Evolutionary conservation across 2,329 filamentous ascomycete genomes (phyloP), one percentile per base, ranked within the genome.

Genomic region (Furcasterigmium furcatum): DNA sequence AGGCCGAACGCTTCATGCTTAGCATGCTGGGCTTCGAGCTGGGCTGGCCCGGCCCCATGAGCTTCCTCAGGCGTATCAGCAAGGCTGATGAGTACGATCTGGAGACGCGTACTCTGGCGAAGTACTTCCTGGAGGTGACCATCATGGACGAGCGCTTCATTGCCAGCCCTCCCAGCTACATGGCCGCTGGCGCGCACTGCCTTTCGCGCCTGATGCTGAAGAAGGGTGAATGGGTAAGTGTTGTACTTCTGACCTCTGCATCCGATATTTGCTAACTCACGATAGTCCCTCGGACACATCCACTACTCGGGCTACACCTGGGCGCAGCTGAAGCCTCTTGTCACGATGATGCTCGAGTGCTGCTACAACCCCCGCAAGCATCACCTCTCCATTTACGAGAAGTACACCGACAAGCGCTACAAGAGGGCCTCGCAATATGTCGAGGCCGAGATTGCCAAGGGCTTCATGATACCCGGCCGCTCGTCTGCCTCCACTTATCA

Each of bases 101-200:
- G 39, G 92, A 99, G 70, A 96, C 92, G 10, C 82, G 94, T 30
- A 97, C 94, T 5, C 73, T 99, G 45, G 91, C 94, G 57, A 99
- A 99, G 71, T 99, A 99, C 70, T 96, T 99, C 68, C 77, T 99
- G 21, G 94, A 99, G 65, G 80, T 97, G 45, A 95, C 91, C 30
- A 85, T 97, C 64, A 96, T 97, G 91, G 94, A 99, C 62, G 91
- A 97, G 73, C 87, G 92, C 18, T 97, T 99, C 60, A 90, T 99
- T 29, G 89, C 88, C 21, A 90, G 87, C 56, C 87, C 89, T 25
- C 88, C 92, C 3, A 96, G 91, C 75, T 97, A 89, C 63, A 72
- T 92, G 43, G 88, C 94, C 45, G 94, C 94, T 16, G 92, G 88
- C 22, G 88, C 94, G 20, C 94, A 99, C 66, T 97, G 91, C 63